Conservation (phyloP, 306 rosid species). For the Quillaja saponaria region DNA sequence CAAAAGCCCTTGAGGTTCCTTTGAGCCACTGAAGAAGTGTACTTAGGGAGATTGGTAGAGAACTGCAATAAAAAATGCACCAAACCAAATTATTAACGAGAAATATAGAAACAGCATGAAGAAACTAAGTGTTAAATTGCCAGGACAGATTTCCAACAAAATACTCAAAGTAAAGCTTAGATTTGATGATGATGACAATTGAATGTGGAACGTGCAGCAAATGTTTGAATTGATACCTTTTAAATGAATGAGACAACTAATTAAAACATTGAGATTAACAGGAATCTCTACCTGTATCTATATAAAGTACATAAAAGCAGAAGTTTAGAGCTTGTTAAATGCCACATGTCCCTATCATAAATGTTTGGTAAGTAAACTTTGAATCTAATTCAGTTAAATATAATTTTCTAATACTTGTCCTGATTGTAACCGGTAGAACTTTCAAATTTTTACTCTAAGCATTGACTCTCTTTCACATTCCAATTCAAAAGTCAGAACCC, state of each 20-base stretch:
- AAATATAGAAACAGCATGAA: background rate
- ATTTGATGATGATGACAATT: background rate
- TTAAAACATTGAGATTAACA: no score
- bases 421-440: no score
- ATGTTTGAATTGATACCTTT: background rate
- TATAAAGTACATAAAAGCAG: no score
- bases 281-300: no score
- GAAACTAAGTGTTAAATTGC: background rate
- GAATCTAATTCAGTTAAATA: no score
- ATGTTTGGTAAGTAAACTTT: no score
- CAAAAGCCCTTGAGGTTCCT: constrained; percentile 70
- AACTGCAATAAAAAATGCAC: constrained; percentile 53
- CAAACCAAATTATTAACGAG: constrained; percentile 26
- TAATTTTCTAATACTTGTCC: no score
- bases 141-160: background rate
- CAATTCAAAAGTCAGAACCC: no score
- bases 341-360: no score
- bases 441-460: no score
- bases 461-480: no score
- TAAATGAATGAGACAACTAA: background rate
- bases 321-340: no score
- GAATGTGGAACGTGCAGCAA: background rate
- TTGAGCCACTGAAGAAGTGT: constrained; percentile 74
- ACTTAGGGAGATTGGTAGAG: constrained; percentile 74
- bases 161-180: background rate